A percentile compares a stretch with the other conserved stretches of the same genome.
These are phyloP conservation scores for Globisporangium nodosum DNA, from an alignment of 352 stramenopile species.

Conservation along the genomic window DNA sequence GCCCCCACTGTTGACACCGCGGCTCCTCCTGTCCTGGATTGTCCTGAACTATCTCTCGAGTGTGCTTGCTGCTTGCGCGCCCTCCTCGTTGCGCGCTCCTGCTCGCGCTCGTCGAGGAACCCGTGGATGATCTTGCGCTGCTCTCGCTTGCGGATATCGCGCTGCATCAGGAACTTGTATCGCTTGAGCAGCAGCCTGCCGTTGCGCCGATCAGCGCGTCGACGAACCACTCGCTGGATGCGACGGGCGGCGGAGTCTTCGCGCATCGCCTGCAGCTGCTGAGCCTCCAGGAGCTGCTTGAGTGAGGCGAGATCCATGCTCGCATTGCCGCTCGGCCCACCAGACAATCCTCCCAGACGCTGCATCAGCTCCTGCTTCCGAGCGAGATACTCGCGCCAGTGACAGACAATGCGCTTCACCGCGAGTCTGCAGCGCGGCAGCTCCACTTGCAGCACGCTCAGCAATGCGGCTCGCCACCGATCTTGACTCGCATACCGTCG, in stretches of 20 bases:
- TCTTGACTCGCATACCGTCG: constrained; percentile 14
- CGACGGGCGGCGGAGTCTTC: constrained; percentile 15
- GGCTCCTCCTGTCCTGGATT: neutral
- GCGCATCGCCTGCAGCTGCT: constrained; percentile 10
- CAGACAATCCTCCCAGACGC: neutral
- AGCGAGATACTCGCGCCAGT: constrained; percentile 19
- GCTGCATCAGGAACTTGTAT: constrained; percentile 41
- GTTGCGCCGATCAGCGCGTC: constrained; percentile 21
- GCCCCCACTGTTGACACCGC: too few species aligned
- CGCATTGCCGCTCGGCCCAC: neutral
- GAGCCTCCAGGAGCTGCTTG: constrained; percentile 15
- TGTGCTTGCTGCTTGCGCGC: constrained; percentile 1
- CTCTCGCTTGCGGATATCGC: constrained; percentile 38
- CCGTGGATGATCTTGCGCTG: constrained; percentile 52
- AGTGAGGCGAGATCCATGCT: constrained; percentile 5
- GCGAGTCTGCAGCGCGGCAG: constrained; percentile 21
- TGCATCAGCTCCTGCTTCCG: constrained; percentile 9
- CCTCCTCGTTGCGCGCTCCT: constrained; percentile 10
- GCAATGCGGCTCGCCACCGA: constrained; percentile 25
- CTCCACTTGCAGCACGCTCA: constrained; percentile 19
- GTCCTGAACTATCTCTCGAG: neutral
- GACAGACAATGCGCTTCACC: constrained; percentile 12
- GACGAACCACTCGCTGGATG: constrained; percentile 33
- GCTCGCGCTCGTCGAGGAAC: constrained; percentile 38
- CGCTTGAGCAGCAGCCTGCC: constrained; percentile 31